Base-by-base conservation (phyloP, 2,329 filamentous ascomycete species). In the Ascochyta lentis region DNA sequence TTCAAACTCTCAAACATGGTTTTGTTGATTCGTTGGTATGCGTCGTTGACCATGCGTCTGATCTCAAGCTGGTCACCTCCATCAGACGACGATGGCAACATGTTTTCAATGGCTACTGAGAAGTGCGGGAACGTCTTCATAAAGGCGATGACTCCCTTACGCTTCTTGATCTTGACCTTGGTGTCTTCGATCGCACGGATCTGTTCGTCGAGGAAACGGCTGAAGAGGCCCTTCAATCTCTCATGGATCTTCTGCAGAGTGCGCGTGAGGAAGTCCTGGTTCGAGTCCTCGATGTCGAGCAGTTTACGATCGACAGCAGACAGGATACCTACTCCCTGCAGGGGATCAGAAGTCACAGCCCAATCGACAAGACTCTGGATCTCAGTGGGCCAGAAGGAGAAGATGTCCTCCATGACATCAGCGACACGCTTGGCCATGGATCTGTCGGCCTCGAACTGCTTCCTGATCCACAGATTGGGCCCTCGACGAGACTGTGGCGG, bases 161-260 rank as follows among this genome's bases (percentile, higher is more conserved):
- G 89, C 81, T 98, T 98, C 81, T 96, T 97, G 77, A 97, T 92
- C 81, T 97, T 97, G 75, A 99, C 94, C 77, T 98, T 98, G 35
- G 93, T 98, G 59, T 98, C 95, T 77, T 98, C 95, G 61, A 98
- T 96, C 5, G 92, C 93, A 24, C 91, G 90, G 56, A 98, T 90
- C 74, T 99, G 95, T 61, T 96, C 92, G 64, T 98, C 94, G 8
- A 98, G 87, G 67, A 98, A 97, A 60, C 91, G 92, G 58, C 84
- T 87, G 79, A 96, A 97, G 3, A 91, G 85, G 2, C 85, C 84
- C 63, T 89, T 86, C 16, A 98, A 81, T 38, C 85, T 85, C 52
- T 86, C 84, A 64, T 95, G 91, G 9, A 96, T 80, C 69, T 91
- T 92, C 66, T 95, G 89, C 3, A 98, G 79, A 2, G 90, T 81